These are phyloP conservation scores for Irpex rosettiformis DNA, from an alignment of 1,284 basidiomycete genomes.

Conservation along the genomic window DNA sequence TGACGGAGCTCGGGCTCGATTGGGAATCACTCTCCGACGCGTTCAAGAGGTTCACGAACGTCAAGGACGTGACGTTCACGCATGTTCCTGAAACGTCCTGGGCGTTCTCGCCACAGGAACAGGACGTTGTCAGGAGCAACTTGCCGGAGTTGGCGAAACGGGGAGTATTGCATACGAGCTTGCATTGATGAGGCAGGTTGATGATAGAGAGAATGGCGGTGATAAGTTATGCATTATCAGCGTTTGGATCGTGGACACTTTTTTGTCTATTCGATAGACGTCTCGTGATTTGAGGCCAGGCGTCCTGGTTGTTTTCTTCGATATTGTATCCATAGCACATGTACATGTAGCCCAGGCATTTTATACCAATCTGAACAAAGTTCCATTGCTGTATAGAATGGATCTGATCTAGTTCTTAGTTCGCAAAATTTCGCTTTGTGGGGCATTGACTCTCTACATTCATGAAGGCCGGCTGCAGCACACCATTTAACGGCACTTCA, in stretches of 20 bases:
- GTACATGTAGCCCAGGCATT: not conserved
- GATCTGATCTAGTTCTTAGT: no score
- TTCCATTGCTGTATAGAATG: no score
- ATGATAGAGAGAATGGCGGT: not conserved
- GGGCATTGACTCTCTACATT: no score
- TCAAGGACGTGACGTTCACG: not conserved
- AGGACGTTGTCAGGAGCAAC: not conserved
- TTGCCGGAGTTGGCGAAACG: not conserved
- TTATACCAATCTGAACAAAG: no score
- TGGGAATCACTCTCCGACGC: not conserved
- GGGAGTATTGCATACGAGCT: not conserved
- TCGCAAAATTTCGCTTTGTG: no score
- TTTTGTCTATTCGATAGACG: not conserved
- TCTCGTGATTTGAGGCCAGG: conserved; percentile 2
- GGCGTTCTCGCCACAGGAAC: not conserved
- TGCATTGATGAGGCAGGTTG: not conserved
- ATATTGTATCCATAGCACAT: not conserved
- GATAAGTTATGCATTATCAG: not conserved
- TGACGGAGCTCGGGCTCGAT: not conserved
- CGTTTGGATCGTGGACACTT: not conserved
- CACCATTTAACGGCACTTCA: no score
- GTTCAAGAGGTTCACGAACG: not conserved
- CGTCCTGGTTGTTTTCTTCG: not conserved
- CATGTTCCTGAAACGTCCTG: not conserved
- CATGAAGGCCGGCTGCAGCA: no score